phyloP scores from a whole-genome alignment of 2,329 filamentous ascomycete genomes.

The Colletotrichum sojae region DNA sequence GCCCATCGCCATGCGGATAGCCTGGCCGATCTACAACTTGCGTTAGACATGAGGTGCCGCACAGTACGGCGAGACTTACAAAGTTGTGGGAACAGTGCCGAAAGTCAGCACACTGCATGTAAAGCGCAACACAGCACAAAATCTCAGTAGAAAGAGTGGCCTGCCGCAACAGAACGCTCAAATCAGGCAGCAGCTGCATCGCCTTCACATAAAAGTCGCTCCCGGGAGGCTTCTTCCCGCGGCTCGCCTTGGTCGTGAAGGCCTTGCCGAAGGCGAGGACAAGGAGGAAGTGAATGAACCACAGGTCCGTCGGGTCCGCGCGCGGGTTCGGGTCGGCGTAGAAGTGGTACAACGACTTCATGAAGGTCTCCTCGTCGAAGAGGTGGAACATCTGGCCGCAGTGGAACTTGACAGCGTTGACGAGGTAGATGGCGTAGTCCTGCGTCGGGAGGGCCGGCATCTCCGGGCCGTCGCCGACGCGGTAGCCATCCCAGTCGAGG shows the following conservation, averaged over 20 bases:
- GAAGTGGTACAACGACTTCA: conserved; percentile 50
- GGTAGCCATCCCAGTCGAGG: conserved; percentile 62
- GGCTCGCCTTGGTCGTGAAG: conserved; percentile 58
- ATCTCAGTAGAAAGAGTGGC: conserved; percentile 64
- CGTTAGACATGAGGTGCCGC: neutral
- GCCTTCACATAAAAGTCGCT: conserved; percentile 62
- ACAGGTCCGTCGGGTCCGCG: conserved; percentile 50
- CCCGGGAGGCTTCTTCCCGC: conserved; percentile 58
- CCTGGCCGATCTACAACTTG: conserved; percentile 61
- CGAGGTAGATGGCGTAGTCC: conserved; percentile 66
- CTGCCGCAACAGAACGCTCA: conserved; percentile 55
- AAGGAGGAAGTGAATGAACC: conserved; percentile 68
- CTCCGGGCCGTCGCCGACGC: conserved; percentile 28
- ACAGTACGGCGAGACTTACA: conserved; percentile 47
- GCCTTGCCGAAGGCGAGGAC: conserved; percentile 70
- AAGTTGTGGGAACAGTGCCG: conserved; percentile 61
- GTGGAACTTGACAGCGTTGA: conserved; percentile 71
- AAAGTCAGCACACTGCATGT: conserved; percentile 65
- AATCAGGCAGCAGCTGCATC: conserved; percentile 59
- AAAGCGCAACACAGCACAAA: conserved; percentile 65
- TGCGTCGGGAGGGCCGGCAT: conserved; percentile 49
- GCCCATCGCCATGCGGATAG: conserved; percentile 62
- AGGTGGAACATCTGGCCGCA: conserved; percentile 68
- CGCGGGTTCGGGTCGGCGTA: conserved; percentile 45
- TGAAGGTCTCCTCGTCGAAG: conserved; percentile 67